Conservation (phyloP, 495 filamentous ascomycete genomes). For the Clavariopsis aquatica region DNA sequence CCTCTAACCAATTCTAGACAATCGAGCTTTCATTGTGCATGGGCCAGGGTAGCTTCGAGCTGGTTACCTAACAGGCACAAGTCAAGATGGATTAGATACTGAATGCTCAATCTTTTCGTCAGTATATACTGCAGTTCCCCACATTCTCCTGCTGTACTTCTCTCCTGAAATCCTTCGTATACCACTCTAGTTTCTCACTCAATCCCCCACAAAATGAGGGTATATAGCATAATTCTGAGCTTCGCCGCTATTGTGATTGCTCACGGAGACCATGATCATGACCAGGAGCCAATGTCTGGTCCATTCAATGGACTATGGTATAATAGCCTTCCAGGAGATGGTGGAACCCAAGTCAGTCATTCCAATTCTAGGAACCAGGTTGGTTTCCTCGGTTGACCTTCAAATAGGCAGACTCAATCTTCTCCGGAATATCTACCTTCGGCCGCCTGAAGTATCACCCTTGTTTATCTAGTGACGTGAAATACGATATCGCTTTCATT, state of each 20-base stretch:
- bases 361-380: not conserved
- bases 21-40: conserved; percentile 1
- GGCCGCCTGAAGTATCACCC: conserved; percentile 76
- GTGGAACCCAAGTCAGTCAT: conserved; percentile 60
- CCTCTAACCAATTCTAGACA: conserved; percentile 6
- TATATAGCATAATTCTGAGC: conserved; percentile 30
- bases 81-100: conserved; percentile 30
- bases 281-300: conserved; percentile 58
- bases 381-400: conserved; percentile 4
- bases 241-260: conserved; percentile 50
- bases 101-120: conserved; percentile 5
- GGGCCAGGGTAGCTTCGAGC: conserved; percentile 29
- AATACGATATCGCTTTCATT: conserved; percentile 51
- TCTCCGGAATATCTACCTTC: conserved; percentile 59
- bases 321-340: conserved; percentile 66
- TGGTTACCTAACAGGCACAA: conserved; percentile 37
- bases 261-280: conserved; percentile 52
- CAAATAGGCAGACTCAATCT: conserved; percentile 63
- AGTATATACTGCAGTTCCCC: conserved; percentile 27
- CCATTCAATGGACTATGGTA: conserved; percentile 65
- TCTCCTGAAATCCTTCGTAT: conserved; percentile 10
- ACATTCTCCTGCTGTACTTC: not conserved
- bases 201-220: conserved; percentile 35
- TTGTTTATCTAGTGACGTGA: conserved; percentile 66
- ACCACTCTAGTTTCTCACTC: conserved; percentile 14